phyloP scores from a whole-genome alignment of 176 grass and related monocot genomes.

The Luzula sylvatica region DNA sequence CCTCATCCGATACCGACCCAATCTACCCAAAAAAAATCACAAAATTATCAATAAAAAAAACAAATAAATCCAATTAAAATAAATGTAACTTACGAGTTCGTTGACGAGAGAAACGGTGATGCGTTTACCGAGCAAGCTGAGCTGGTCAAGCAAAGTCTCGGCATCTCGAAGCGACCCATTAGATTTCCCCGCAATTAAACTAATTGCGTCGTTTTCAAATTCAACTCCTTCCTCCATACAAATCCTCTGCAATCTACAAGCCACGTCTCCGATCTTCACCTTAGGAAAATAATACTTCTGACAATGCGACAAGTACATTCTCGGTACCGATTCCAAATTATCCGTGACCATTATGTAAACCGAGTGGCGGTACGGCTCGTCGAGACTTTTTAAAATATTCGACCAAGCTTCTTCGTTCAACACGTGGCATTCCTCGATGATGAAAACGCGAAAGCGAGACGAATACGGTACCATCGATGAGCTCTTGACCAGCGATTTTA shows the following conservation, averaged over 20 bases:
- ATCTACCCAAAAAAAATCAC: slow-evolving; percentile 50
- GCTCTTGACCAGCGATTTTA: slow-evolving; percentile 75
- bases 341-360: slow-evolving; percentile 95
- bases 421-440: slow-evolving; percentile 87
- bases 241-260: slow-evolving; percentile 66
- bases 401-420: slow-evolving; percentile 82
- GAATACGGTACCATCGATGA: slow-evolving; percentile 68
- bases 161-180: slow-evolving; percentile 91
- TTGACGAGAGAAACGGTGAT: slow-evolving; percentile 90
- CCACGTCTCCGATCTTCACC: slow-evolving; percentile 68
- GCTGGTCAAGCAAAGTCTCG: slow-evolving; percentile 96
- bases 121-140: slow-evolving; percentile 83
- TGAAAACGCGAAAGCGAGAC: slow-evolving; percentile 79
- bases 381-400: slow-evolving; percentile 71
- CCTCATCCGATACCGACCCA: slow-evolving; percentile 89
- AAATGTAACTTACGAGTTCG: slow-evolving; percentile 77
- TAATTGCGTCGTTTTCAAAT: slow-evolving; percentile 80
- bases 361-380: slow-evolving; percentile 56
- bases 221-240: slow-evolving; percentile 77
- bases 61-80: background rate
- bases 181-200: slow-evolving; percentile 78
- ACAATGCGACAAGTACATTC: slow-evolving; percentile 59
- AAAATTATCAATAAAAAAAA: slow-evolving; percentile 12
- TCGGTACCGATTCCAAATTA: slow-evolving; percentile 57
- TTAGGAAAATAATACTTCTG: slow-evolving; percentile 97